Evolutionary conservation across 306 rosid species (phyloP), one percentile per base, ranked within the genome.

Genomic region (Trifolium subterraneum): DNA sequence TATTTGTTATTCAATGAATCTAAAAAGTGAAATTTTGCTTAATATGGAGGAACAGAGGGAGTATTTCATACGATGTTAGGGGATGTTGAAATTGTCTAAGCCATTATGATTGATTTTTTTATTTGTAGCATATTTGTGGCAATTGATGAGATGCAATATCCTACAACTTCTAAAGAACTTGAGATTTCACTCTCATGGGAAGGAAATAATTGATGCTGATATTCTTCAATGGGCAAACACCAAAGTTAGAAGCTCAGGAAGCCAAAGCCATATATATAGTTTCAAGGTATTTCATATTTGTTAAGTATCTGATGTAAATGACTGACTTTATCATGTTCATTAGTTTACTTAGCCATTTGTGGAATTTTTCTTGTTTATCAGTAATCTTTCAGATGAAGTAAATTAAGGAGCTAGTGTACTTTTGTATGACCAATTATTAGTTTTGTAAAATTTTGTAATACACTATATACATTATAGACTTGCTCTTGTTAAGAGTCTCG

Each of bases 91-190:
- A 39, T 22, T 64, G 16, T 38, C 51, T 10, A 64, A 38, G 38
- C 70, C n/a, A 41, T 58, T 12, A 16, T 27, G 71, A 13, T 33
- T 64, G 56, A 73, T 50, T 64, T 50, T 64, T 65, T 73, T 33
- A 74, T 68, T 74, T 75, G 87, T 86, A 94, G 99, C 97, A 73
- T 94, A 86, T 79, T 82, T 94, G 87, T 94, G 99, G 99, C 99
- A 94, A 87, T 79, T 94, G 89, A 92, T 94, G 97, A 82, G 96
- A 70, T 91, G 50, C 86, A 92, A 88, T 81, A 94, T 88, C 71
- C 90, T 94, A 60, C 97, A 94, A 88, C 94, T 94, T 64, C 74
- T 94, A 7, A 91, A 86, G 79, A 94, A 94, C 87, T 84, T 94
- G 87, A 94, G 99, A 85, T 89, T 84, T 81, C 95, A 91, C 73